phyloP scores from a whole-genome alignment of 139 green algal species.

The Edaphochlamys debaryana region DNA sequence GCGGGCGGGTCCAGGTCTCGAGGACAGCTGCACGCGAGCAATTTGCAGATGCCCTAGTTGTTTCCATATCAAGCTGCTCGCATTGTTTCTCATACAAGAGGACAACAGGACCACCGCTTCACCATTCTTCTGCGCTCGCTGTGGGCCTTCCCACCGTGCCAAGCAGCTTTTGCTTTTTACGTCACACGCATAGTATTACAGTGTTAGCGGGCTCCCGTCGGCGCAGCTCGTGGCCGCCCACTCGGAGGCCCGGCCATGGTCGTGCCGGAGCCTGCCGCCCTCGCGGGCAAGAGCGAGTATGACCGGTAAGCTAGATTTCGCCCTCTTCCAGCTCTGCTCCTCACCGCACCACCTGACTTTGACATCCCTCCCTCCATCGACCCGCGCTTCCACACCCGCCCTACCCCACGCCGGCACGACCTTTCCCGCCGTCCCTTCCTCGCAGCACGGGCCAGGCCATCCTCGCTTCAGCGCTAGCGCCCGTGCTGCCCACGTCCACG shows the following conservation, averaged over 20 bases:
- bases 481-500: neutral
- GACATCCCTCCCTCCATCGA: neutral
- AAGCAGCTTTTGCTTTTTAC: too few species aligned
- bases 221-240: neutral
- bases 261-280: neutral
- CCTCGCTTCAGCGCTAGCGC: neutral
- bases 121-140: too few species aligned
- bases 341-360: neutral
- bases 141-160: too few species aligned
- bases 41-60: too few species aligned
- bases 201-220: neutral
- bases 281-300: neutral
- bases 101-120: too few species aligned
- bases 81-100: too few species aligned
- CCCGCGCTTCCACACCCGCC: neutral
- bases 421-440: neutral
- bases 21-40: too few species aligned
- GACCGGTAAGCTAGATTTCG: neutral
- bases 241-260: neutral
- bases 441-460: constrained; percentile 1
- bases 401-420: neutral
- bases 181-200: too few species aligned
- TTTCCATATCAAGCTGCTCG: too few species aligned
- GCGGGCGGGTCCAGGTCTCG: too few species aligned
- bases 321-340: neutral